Base-by-base conservation (phyloP, 140 eudicot species). In the Eryngium alpinum region DNA sequence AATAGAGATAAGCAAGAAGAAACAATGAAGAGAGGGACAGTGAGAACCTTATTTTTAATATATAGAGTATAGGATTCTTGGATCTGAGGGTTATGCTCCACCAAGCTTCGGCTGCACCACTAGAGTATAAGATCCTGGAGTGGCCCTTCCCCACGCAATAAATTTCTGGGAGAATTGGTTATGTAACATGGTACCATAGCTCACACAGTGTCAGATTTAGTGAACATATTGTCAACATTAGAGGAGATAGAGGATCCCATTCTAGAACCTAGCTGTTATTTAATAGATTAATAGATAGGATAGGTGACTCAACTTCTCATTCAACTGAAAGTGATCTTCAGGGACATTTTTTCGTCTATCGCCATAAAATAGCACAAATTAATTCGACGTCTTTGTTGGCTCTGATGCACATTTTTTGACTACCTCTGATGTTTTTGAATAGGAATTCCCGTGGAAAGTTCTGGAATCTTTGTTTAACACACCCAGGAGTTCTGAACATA, bases 401-500 rank as follows among this genome's bases (percentile, higher is more conserved):
- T 62, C 84, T 67, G 88, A 76, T 78, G 78, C 72, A 60, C 78
- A 77, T 50, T 72, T 84, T 62, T 79, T 85, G 51, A 24, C 87
- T 57, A 81, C 72, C 67, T 72, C 87, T 18, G 85, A 86, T 88
- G 79, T 29, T 67, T 33, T 81, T n/a, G 85, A 77, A 34, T 84
- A 85, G 6, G 96, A 89, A 86, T 88, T 95, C 27, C 90, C 99
- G 17, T 90, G 85, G 70, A 86, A 90, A 78, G 96, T 95, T 51
- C 74, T 95, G 86, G 90, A 91, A 87, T 92, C 97, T 73, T 87
- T 95, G 84, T 95, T 92, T 79, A 84, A 86, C 63, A 80, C 91
- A 19, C 91, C 89, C 18, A 93, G 84, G 87, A 91, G 90, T 87
- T 90, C 97, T 57, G 88, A 91, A 82, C 97, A 70, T 33, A 95